Evolutionary conservation across 441 rosid genomes (phyloP).

Genomic region (Corymbia citriodora): DNA sequence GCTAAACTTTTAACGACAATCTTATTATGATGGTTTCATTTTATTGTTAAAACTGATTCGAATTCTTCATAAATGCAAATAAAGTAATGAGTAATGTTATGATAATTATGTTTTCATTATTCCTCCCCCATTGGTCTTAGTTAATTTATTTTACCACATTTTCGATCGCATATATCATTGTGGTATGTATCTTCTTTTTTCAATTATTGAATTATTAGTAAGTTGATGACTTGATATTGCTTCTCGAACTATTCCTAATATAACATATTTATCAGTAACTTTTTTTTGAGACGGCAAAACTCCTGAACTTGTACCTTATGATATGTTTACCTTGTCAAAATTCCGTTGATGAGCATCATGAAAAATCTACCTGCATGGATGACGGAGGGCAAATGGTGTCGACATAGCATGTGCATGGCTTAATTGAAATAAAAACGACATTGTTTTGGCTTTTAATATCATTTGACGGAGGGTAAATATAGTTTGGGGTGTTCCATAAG

Average conservation of each 20-base stretch:
- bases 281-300: not conserved
- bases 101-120: not conserved
- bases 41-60: not conserved
- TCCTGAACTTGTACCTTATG: not conserved
- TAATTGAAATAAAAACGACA: not conserved
- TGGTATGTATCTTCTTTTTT: not conserved
- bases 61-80: not conserved
- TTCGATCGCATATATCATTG: not conserved
- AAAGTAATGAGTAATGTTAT: not conserved
- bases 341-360: not conserved
- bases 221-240: not conserved
- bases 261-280: not conserved
- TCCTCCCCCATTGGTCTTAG: not conserved
- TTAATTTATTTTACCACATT: not conserved
- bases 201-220: not conserved
- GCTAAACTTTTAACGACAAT: not conserved
- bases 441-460: not conserved
- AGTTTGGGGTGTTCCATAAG: not conserved
- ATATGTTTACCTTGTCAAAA: not conserved
- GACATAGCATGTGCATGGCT: not conserved
- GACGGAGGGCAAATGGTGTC: not conserved
- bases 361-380: fast-evolving
- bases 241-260: not conserved
- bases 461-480: fast-evolving
- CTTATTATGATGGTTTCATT: too few species aligned